A percentile compares a stretch with the other conserved stretches of the same genome.
Conservation (phyloP, 306 rosid species). For the Fragaria iinumae region DNA sequence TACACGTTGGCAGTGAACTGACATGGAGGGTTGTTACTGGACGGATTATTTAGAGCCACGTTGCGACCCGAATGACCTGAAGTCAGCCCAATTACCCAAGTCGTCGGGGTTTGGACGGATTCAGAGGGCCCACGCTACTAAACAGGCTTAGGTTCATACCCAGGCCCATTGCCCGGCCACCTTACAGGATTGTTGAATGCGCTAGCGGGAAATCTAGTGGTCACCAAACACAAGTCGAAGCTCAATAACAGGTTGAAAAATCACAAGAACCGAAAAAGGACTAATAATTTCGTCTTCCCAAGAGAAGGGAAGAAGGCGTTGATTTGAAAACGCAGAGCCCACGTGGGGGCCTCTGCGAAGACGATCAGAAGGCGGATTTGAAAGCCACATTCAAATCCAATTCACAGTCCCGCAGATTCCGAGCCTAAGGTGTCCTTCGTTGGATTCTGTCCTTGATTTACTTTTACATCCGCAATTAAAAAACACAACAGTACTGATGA, state of each 20-base stretch:
- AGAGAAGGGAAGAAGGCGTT: no score
- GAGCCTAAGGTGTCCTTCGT: slow-evolving; percentile 26
- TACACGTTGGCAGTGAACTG: slow-evolving; percentile 21
- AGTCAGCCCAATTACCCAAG: no score
- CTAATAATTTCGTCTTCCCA: no score
- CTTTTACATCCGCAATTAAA: not conserved
- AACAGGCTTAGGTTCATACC: not conserved
- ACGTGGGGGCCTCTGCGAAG: slow-evolving; percentile 30
- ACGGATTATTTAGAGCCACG: not conserved
- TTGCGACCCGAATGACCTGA: not conserved
- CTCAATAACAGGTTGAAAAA: no score
- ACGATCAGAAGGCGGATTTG: slow-evolving; percentile 46
- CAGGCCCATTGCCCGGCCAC: not conserved
- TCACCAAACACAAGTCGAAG: no score
- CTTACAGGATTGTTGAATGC: no score
- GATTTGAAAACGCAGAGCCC: no score
- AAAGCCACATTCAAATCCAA: slow-evolving; percentile 46
- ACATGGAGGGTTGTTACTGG: slow-evolving; percentile 46
- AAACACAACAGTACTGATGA: not conserved
- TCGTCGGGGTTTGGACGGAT: no score
- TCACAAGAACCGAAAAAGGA: no score
- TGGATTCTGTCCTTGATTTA: slow-evolving; percentile 35
- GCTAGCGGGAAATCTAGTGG: no score
- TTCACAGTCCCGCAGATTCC: slow-evolving; percentile 58
- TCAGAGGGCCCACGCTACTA: no score